These are phyloP conservation scores for Medicago ruthenica DNA, from an alignment of 306 rosid genomes.

Conservation along the genomic window DNA sequence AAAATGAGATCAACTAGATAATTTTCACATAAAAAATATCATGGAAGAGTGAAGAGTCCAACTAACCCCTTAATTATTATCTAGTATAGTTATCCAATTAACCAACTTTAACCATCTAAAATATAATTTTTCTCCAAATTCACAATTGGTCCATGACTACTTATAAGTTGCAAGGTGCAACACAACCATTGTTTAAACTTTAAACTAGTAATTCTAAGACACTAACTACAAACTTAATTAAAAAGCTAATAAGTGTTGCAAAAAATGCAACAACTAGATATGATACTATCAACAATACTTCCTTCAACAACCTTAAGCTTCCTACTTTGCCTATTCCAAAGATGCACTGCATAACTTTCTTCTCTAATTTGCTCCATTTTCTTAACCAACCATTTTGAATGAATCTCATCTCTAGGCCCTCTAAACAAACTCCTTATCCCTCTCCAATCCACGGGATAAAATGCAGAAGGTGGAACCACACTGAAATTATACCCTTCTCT, in stretches of 20 bases:
- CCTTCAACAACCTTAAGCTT: constrained; percentile 65
- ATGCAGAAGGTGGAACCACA: constrained; percentile 74
- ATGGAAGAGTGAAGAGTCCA: background rate
- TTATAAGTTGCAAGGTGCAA: constrained; percentile 34
- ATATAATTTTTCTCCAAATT: background rate
- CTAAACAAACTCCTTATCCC: constrained; percentile 59
- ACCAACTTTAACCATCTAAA: constrained; percentile 1
- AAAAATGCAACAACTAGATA: constrained; percentile 57
- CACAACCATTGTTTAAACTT: constrained; percentile 15
- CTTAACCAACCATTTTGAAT: constrained; percentile 61
- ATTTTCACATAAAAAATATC: background rate
- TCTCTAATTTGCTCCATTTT: constrained; percentile 60
- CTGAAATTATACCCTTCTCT: constrained; percentile 59
- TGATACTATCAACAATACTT: constrained; percentile 68
- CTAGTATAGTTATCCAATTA: background rate
- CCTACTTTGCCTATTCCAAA: constrained; percentile 86
- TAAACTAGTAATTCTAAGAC: constrained; percentile 24
- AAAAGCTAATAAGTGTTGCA: constrained; percentile 51
- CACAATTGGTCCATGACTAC: constrained; percentile 29
- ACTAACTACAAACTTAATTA: constrained; percentile 42
- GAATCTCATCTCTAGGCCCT: constrained; percentile 59
- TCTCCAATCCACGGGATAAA: constrained; percentile 89
- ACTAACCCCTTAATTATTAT: background rate
- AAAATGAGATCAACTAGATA: no score
- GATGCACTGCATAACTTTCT: constrained; percentile 71